Percentiles rank a stretch among this genome's conserved stretches.
phyloP scores from a whole-genome alignment of 139 green algal genomes.

The Tetraselmis striata region DNA sequence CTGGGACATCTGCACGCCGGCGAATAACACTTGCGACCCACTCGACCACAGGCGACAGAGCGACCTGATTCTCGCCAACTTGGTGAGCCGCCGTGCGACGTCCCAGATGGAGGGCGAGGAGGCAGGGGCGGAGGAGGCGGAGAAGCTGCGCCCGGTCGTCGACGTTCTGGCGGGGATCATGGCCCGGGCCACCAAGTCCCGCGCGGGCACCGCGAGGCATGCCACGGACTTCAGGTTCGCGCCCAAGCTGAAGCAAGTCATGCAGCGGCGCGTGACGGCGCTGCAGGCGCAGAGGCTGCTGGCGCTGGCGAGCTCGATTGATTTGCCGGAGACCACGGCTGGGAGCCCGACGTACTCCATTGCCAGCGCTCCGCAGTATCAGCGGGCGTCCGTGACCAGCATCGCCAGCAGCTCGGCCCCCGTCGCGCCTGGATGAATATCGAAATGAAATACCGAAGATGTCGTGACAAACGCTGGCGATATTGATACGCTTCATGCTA shows the following conservation, averaged over 20 bases:
- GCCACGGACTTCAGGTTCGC: not conserved
- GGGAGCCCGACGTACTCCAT: no score
- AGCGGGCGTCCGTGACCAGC: not conserved
- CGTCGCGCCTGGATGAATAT: no score
- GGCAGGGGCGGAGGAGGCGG: not conserved
- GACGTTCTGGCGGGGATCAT: not conserved
- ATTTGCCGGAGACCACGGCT: no score
- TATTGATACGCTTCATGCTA: no score
- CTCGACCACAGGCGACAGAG: not conserved
- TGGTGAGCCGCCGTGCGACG: not conserved
- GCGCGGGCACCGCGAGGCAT: not conserved
- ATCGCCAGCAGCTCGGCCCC: no score
- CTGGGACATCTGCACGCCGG: no score
- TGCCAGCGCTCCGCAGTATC: no score
- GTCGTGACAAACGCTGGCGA: no score
- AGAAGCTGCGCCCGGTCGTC: not conserved
- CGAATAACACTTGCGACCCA: no score
- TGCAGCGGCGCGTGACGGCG: not conserved
- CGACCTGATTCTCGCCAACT: not conserved
- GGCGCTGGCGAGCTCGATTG: not conserved
- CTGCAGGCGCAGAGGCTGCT: not conserved
- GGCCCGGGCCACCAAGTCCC: not conserved
- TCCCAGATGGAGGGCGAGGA: no score
- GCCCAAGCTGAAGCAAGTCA: not conserved
- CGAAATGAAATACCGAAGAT: no score